phyloP scores from a whole-genome alignment of 2,329 filamentous ascomycete genomes.

The Fusarium veterinarium region DNA sequence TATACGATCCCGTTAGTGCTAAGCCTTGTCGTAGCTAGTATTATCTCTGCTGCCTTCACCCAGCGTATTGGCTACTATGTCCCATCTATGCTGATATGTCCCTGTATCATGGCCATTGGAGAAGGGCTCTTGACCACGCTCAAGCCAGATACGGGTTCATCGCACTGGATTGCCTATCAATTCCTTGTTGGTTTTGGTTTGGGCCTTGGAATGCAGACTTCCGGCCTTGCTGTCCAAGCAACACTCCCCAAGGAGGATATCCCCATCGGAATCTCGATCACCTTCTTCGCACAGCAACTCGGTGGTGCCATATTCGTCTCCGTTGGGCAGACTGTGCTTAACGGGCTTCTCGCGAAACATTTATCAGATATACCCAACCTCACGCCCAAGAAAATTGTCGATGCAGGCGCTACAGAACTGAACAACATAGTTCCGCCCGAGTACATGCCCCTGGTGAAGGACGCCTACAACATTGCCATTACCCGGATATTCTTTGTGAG shows the following conservation, averaged over 20 bases:
- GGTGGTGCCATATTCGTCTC: constrained; percentile 69
- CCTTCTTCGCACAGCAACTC: constrained; percentile 69
- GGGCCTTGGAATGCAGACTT: constrained; percentile 69
- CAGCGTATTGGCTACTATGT: constrained; percentile 70
- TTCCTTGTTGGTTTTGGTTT: constrained; percentile 69
- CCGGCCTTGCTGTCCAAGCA: constrained; percentile 67
- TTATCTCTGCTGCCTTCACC: constrained; percentile 60
- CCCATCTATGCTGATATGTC: constrained; percentile 65
- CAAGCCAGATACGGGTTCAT: constrained; percentile 56
- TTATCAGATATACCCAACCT: constrained; percentile 57
- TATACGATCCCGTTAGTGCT: constrained; percentile 68
- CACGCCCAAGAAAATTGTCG: constrained; percentile 56
- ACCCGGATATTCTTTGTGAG: constrained; percentile 72
- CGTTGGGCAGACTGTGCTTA: constrained; percentile 66
- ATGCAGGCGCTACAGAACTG: constrained; percentile 70
- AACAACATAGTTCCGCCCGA: constrained; percentile 61
- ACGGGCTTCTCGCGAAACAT: constrained; percentile 56
- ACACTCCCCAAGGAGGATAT: constrained; percentile 64
- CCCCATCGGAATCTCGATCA: constrained; percentile 65
- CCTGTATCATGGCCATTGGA: constrained; percentile 62
- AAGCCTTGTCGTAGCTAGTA: constrained; percentile 64
- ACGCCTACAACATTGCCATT: constrained; percentile 74
- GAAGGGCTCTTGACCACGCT: constrained; percentile 70
- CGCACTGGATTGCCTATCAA: constrained; percentile 70
- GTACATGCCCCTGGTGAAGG: constrained; percentile 64